phyloP scores from a whole-genome alignment of 2,329 filamentous ascomycete genomes.

The Diaporthe sp. region DNA sequence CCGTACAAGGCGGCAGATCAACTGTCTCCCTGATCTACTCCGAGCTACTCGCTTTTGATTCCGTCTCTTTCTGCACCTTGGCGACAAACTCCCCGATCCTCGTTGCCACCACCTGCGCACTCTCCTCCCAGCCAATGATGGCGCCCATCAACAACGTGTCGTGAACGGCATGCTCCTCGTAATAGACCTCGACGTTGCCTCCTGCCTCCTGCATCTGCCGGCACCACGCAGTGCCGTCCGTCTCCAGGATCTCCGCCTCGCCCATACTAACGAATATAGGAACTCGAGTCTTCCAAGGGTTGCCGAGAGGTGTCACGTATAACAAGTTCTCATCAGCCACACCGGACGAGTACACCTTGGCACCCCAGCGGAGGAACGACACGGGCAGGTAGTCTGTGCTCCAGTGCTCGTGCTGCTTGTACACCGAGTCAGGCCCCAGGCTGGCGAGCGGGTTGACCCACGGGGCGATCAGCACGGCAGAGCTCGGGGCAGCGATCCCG shows the following conservation, averaged over 20 bases:
- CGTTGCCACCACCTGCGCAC: constrained; percentile 44
- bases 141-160: constrained; percentile 60
- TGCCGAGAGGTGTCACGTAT: constrained; percentile 1
- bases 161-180: constrained; percentile 58
- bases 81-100: constrained; percentile 46
- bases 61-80: not conserved
- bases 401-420: constrained; percentile 43
- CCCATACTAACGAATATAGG: constrained; percentile 8
- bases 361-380: constrained; percentile 58
- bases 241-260: constrained; percentile 13
- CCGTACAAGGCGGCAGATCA: not conserved
- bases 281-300: not conserved
- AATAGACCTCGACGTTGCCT: constrained; percentile 52
- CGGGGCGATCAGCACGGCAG: constrained; percentile 53
- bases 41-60: not conserved
- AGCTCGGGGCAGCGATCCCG: constrained; percentile 52
- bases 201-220: constrained; percentile 10
- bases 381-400: constrained; percentile 55
- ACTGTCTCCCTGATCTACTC: not conserved
- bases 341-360: constrained; percentile 46
- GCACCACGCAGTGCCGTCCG: not conserved
- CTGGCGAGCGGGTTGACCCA: constrained; percentile 42
- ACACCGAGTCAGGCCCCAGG: constrained; percentile 41
- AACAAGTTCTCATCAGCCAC: not conserved
- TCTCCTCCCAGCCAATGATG: constrained; percentile 57